A percentile compares a stretch with the other conserved stretches of the same genome.
Evolutionary conservation across 208 protist genomes (phyloP).

Genomic region (Crithidia fasciculata): DNA sequence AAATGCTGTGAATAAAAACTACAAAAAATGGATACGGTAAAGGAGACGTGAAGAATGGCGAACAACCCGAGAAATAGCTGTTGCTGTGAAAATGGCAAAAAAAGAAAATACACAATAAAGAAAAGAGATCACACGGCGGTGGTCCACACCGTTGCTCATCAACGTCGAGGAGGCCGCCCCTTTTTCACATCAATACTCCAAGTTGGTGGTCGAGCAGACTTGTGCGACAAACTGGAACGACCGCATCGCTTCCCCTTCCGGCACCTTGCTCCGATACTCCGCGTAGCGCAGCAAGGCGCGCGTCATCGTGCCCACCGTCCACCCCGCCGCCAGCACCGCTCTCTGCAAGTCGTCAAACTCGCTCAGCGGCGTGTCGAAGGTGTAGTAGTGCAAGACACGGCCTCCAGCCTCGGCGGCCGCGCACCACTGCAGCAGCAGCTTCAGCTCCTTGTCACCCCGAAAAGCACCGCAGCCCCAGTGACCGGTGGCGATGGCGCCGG

Average conservation of each 20-base stretch:
- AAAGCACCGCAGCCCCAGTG: constrained; percentile 94
- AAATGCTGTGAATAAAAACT: neutral
- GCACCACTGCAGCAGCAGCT: constrained; percentile 87
- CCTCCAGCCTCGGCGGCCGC: constrained; percentile 62
- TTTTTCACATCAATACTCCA: too few relatives aligned
- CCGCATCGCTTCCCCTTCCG: constrained; percentile 7
- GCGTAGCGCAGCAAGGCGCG: constrained; percentile 29
- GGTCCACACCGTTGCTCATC: too few relatives aligned
- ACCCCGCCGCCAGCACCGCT: constrained; percentile 35
- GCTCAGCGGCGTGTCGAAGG: constrained; percentile 38
- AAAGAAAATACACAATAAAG: neutral
- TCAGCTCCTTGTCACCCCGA: constrained; percentile 80
- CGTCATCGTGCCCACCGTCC: constrained; percentile 56
- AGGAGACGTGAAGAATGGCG: too few relatives aligned
- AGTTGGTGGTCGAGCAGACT: neutral
- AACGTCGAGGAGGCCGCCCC: too few relatives aligned
- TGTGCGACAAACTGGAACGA: constrained; percentile 20
- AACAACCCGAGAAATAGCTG: neutral
- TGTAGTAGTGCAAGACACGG: constrained; percentile 56
- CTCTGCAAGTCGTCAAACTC: constrained; percentile 31
- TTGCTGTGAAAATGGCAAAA: neutral
- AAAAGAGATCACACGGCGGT: neutral
- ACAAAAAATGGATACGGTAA: constrained; percentile 6
- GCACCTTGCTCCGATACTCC: constrained; percentile 1
- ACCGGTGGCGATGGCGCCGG: constrained; percentile 70